phyloP scores from a whole-genome alignment of 1,284 basidiomycete species.

The Sutorius eximius region DNA sequence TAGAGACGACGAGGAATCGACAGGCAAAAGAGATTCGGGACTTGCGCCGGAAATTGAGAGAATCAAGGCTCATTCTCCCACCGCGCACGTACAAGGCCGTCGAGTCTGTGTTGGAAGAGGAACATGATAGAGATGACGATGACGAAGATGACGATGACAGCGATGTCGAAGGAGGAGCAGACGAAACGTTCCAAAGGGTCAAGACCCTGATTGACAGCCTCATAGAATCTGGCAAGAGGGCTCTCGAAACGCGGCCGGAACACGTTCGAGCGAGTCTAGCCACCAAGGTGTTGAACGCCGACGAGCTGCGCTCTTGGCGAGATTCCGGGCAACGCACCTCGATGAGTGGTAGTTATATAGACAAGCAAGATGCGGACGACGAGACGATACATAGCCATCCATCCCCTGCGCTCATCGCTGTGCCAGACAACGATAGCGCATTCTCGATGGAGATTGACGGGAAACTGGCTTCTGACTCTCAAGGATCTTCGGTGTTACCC shows the following conservation, averaged over 20 bases:
- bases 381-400: conserved; percentile 32
- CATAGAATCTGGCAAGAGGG: conserved; percentile 56
- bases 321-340: conserved; percentile 33
- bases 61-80: conserved; percentile 73
- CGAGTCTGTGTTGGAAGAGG: conserved; percentile 45
- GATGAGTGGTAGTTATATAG: conserved; percentile 5
- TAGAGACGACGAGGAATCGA: conserved; percentile 72
- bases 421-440: conserved; percentile 30
- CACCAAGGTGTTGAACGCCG: conserved; percentile 69
- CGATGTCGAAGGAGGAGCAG: conserved; percentile 41
- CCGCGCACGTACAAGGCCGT: conserved; percentile 60
- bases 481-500: conserved; percentile 28
- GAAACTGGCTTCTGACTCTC: conserved; percentile 18
- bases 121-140: conserved; percentile 45
- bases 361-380: conserved; percentile 29
- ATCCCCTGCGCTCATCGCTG: conserved; percentile 37
- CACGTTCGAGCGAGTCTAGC: conserved; percentile 49
- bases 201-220: conserved; percentile 63
- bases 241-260: conserved; percentile 55
- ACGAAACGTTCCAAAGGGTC: conserved; percentile 57
- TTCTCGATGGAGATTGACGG: conserved; percentile 39
- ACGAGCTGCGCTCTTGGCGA: conserved; percentile 65
- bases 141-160: conserved; percentile 42
- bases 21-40: conserved; percentile 81
- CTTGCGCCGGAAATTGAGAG: conserved; percentile 70